These are phyloP conservation scores for Leavenworthia alabamica DNA, from an alignment of 345 rosid species.

Conservation along the genomic window DNA sequence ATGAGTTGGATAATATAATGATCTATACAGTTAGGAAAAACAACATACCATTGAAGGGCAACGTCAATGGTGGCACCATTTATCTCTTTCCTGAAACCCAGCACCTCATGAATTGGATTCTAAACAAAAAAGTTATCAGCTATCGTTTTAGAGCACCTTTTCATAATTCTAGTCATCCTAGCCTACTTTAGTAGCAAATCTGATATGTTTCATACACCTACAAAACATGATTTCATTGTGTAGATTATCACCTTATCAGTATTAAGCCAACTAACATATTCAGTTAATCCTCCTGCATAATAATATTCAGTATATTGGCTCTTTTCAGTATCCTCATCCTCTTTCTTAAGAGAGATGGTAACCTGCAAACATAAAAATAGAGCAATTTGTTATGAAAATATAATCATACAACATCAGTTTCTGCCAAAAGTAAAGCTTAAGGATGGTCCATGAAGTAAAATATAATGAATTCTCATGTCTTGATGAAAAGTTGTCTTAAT, in stretches of 20 bases:
- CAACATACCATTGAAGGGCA: conserved; percentile 85
- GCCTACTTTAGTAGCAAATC: background rate
- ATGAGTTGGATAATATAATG: background rate
- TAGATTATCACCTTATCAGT: conserved; percentile 60
- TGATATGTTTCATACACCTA: background rate
- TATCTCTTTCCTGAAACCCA: conserved; percentile 59
- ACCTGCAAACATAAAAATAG: conserved; percentile 47
- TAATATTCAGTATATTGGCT: conserved; percentile 52
- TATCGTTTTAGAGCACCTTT: background rate
- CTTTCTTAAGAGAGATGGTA: conserved; percentile 54
- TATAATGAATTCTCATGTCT: background rate
- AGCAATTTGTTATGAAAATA: background rate
- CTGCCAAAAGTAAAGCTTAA: conserved; percentile 1
- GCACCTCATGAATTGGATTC: conserved; percentile 82
- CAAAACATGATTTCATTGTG: background rate
- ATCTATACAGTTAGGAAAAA: background rate
- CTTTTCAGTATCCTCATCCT: conserved; percentile 57
- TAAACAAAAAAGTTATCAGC: conserved; percentile 40
- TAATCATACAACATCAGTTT: conserved; percentile 2
- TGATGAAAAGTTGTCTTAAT: background rate
- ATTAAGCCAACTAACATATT: conserved; percentile 91
- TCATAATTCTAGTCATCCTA: background rate
- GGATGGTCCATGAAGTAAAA: conserved; percentile 12
- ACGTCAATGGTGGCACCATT: conserved; percentile 65
- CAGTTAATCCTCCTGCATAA: conserved; percentile 83